Evolutionary conservation across 768 basidiomycete genomes (phyloP), one percentile per base, ranked within the genome.

Genomic region (Termitomyces titanicus): DNA sequence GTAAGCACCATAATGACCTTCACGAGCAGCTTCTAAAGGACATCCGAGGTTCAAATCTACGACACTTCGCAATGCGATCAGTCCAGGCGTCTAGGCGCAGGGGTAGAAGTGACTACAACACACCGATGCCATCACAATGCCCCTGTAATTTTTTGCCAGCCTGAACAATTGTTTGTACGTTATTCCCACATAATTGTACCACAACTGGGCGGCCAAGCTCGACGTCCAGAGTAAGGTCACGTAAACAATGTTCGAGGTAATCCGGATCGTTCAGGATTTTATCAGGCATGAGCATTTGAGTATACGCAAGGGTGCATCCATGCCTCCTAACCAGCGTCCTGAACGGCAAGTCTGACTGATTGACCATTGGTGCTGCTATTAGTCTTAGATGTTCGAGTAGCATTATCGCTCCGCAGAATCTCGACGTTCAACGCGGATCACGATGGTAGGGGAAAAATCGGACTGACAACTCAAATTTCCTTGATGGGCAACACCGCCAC

Each of bases 41-140:
- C 90, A 92, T 15, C 90, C 90, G 11, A 92, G 78, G 66, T 92
- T 92, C 50, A 92, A 65, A 72, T 92, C 90, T 92, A 55, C 43
- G 37, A 20, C 34, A 40, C 56, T 65, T 66, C 51, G 46, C 20
- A 44, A 47, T 47, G 49, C 18, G 33, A 40, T 62, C 44, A 56
- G 44, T 17, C 3, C 22, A 44, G n/a, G n/a, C n/a, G n/a, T n/a
- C n/a, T 35, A 22, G 25, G 20, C 12, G 1, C 24, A 37, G n/a
- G 6, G 9, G 34, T 40, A 34, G 27, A 42, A 54, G 31, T n/a
- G 9, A 17, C 34, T 37, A 58, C 29, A 47, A 58, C 74, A 50
- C 66, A 88, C 89, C 89, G 68, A 92, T 83, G 11, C 79, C 89
- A 61, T 89, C 82, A 59, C 88, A 91, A 48, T 76, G 72, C 11